Evolutionary conservation across 2,329 filamentous ascomycete genomes (phyloP).

Genomic region (Neofusicoccum sp.): DNA sequence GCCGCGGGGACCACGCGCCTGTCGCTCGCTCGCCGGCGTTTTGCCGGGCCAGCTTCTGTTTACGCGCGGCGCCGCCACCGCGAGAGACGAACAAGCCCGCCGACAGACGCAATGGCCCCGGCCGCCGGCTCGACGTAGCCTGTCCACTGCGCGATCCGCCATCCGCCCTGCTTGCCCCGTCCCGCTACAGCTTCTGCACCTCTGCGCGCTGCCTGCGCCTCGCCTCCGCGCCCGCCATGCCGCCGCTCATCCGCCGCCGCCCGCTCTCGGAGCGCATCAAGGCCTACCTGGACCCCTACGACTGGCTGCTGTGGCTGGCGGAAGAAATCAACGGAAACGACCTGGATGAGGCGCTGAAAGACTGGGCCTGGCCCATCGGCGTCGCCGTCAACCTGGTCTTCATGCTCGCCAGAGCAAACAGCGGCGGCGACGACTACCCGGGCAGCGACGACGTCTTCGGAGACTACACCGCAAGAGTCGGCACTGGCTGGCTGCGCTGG

Average conservation of each 20-base stretch:
- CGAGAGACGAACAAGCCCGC: neutral
- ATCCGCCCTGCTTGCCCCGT: too few relatives aligned
- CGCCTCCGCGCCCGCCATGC: constrained; percentile 51
- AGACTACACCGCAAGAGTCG: constrained; percentile 53
- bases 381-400: constrained; percentile 75
- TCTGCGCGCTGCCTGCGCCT: neutral
- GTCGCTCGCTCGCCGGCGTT: neutral
- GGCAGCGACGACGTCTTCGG: constrained; percentile 81
- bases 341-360: constrained; percentile 75
- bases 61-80: neutral
- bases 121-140: neutral
- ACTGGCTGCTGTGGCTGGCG: constrained; percentile 85
- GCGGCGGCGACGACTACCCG: constrained; percentile 40
- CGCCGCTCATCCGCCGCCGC: constrained; percentile 76
- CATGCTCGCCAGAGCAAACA: constrained; percentile 79
- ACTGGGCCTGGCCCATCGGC: constrained; percentile 73
- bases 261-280: constrained; percentile 79
- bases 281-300: constrained; percentile 78
- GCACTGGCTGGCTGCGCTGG: constrained; percentile 67
- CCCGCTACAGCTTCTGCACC: neutral
- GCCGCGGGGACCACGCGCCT: constrained; percentile 1
- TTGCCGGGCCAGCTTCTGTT: neutral
- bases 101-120: constrained; percentile 9
- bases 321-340: constrained; percentile 91
- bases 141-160: neutral